A percentile compares a stretch with the other conserved stretches of the same genome.
These are phyloP conservation scores for Inonotus obliquus DNA, from an alignment of 1,284 basidiomycete species.

Conservation along the genomic window DNA sequence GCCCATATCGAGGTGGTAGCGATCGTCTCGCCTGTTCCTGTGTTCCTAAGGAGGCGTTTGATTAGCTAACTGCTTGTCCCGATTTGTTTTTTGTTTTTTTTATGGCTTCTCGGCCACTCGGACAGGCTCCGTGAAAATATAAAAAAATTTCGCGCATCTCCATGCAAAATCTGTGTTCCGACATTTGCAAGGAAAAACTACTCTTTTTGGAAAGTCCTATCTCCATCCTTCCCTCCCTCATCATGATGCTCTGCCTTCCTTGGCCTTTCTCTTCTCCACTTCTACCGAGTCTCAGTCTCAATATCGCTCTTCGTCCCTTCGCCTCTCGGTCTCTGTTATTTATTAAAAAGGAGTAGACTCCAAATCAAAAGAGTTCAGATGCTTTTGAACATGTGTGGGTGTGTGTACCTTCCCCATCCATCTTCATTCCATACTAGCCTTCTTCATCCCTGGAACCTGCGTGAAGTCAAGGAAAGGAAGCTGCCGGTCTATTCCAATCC, in stretches of 20 bases:
- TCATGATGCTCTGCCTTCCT: not conserved
- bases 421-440: not conserved
- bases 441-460: not conserved
- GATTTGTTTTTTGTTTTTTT: not conserved
- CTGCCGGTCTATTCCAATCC: not conserved
- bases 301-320: conserved; percentile 1
- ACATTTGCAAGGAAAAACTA: too few relatives aligned
- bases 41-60: not conserved
- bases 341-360: not conserved
- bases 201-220: not conserved
- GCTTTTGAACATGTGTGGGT: not conserved
- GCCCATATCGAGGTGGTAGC: conserved; percentile 2
- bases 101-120: not conserved
- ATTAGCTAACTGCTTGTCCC: not conserved
- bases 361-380: conserved; percentile 1
- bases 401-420: conserved; percentile 1
- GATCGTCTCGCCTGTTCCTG: conserved; percentile 1
- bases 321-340: not conserved
- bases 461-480: not conserved
- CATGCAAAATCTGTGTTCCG: conserved; percentile 1
- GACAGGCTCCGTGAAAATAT: not conserved
- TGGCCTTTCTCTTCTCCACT: conserved; percentile 4
- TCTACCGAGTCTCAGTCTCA: not conserved
- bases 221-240: not conserved
- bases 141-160: not conserved